phyloP scores from a whole-genome alignment of 2,329 filamentous ascomycete species.

The Beauveria brongniartii region DNA sequence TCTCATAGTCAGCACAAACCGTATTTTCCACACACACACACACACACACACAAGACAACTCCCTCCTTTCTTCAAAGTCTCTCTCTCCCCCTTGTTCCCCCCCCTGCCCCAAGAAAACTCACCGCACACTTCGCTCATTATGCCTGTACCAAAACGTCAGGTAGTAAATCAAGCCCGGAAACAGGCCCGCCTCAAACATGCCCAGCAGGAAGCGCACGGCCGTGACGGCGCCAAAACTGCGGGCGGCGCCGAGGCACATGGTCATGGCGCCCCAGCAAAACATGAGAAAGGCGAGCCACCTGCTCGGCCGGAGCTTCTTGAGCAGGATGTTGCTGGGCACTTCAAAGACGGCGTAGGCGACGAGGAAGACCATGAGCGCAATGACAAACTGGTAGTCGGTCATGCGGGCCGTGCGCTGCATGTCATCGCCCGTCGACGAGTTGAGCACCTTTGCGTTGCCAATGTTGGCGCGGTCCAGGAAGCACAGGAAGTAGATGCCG shows the following conservation, averaged over 20 bases:
- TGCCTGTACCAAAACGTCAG: slow-evolving; percentile 69
- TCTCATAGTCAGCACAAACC: neutral
- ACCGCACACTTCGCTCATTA: slow-evolving; percentile 57
- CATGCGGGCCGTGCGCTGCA: slow-evolving; percentile 55
- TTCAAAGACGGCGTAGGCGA: slow-evolving; percentile 53
- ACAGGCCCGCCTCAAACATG: slow-evolving; percentile 61
- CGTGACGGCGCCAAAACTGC: slow-evolving; percentile 54
- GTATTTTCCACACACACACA: no score
- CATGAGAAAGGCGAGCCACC: slow-evolving; percentile 60
- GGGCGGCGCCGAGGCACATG: slow-evolving; percentile 56
- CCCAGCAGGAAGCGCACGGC: slow-evolving; percentile 62
- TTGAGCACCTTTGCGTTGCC: slow-evolving; percentile 63
- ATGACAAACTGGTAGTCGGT: slow-evolving; percentile 52
- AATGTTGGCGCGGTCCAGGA: slow-evolving; percentile 61
- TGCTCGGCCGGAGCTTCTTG: slow-evolving; percentile 53
- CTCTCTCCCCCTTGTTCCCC: no score
- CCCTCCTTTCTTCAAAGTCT: no score
- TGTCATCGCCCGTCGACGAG: slow-evolving; percentile 48
- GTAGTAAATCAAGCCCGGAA: slow-evolving; percentile 59
- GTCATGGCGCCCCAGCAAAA: slow-evolving; percentile 60
- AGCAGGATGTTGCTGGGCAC: slow-evolving; percentile 60
- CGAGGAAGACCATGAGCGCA: slow-evolving; percentile 52
- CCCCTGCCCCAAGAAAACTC: neutral
- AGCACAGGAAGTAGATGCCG: slow-evolving; percentile 58
- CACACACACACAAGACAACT: no score